These are phyloP conservation scores for Deinandra increscens DNA, from an alignment of 129 eudicot species.

Conservation along the genomic window DNA sequence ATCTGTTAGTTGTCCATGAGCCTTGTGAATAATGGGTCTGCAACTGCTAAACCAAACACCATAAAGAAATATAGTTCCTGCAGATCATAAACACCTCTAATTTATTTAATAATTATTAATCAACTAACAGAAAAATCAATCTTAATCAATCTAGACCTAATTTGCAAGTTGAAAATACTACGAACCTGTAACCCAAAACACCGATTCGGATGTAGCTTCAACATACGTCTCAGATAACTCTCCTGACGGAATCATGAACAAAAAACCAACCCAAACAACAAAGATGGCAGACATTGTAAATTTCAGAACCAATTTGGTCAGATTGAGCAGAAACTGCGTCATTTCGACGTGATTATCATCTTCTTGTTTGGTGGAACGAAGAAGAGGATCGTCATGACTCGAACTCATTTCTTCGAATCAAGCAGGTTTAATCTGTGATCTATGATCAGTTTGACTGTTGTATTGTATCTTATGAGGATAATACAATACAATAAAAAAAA, in stretches of 20 bases:
- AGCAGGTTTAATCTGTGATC: constrained; percentile 8
- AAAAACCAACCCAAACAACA: constrained; percentile 50
- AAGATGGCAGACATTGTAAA: constrained; percentile 58
- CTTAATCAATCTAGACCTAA: background rate
- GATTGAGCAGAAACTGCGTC: constrained; percentile 35
- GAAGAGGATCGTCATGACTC: constrained; percentile 48
- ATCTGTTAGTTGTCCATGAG: constrained; percentile 6
- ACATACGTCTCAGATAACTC: constrained; percentile 25
- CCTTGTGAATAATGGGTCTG: too few species aligned
- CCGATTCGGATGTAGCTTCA: constrained; percentile 38
- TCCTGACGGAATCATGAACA: constrained; percentile 56
- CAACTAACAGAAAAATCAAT: too few species aligned
- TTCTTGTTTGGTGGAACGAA: constrained; percentile 27
- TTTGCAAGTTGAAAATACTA: background rate
- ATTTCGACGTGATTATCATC: constrained; percentile 21
- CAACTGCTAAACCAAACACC: too few species aligned
- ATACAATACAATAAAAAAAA: too few species aligned
- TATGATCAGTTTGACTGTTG: too few species aligned
- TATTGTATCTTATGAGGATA: too few species aligned
- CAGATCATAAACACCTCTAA: constrained; percentile 12
- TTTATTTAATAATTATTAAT: background rate
- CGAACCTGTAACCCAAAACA: constrained; percentile 64
- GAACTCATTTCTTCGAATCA: constrained; percentile 38
- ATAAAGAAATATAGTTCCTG: constrained; percentile 63
- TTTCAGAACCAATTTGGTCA: constrained; percentile 54